Conservation (phyloP, 768 basidiomycete genomes). For the Mycena vulgaris region DNA sequence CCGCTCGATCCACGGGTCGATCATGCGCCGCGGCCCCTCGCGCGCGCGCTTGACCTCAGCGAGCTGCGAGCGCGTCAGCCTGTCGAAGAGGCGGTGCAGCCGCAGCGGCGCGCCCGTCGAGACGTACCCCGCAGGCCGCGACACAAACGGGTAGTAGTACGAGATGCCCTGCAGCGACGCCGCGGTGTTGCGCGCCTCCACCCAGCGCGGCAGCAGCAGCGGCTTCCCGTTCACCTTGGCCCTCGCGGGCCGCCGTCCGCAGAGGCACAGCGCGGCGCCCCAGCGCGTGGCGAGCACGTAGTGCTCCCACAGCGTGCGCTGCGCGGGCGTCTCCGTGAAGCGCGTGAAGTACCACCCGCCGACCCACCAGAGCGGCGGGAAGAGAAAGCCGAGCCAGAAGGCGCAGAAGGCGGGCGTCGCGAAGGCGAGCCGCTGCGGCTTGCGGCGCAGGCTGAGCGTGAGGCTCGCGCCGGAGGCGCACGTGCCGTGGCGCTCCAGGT, state of each 20-base stretch:
- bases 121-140: constrained; percentile 34
- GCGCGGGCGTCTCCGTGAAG: constrained; percentile 35
- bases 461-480: constrained; percentile 19
- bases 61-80: constrained; percentile 30
- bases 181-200: constrained; percentile 24
- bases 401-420: constrained; percentile 39
- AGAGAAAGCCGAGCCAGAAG: constrained; percentile 40
- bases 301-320: constrained; percentile 36
- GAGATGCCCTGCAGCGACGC: constrained; percentile 36
- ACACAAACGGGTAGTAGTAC: constrained; percentile 42
- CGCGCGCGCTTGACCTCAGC: constrained; percentile 23
- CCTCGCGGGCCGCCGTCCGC: neutral
- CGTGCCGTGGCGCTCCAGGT: constrained; percentile 29
- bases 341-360: constrained; percentile 40
- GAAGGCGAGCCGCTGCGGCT: constrained; percentile 26
- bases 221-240: constrained; percentile 3
- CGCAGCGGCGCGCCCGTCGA: constrained; percentile 25
- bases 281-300: constrained; percentile 36
- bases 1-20: constrained; percentile 38
- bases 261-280: constrained; percentile 31
- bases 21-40: constrained; percentile 35
- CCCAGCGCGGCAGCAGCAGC: constrained; percentile 38
- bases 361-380: constrained; percentile 38
- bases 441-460: constrained; percentile 29
- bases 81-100: constrained; percentile 32